Evolutionary conservation across 106 monocot genomes (phyloP).

Genomic region (Amphibolis antarctica): DNA sequence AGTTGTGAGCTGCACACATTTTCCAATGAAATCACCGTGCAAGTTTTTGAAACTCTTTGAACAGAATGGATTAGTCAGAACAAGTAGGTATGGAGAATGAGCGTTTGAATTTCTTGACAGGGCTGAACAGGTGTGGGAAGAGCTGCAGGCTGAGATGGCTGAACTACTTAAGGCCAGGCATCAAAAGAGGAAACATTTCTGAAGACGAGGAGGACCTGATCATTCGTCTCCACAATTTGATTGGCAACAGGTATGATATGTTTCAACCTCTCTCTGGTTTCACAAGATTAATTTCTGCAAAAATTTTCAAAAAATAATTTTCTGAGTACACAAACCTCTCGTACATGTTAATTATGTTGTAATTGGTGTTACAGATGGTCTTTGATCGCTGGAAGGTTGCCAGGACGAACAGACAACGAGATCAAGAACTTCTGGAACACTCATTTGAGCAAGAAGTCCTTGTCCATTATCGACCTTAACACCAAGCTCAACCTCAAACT

Average conservation of each 20-base stretch:
- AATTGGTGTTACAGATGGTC: constrained; percentile 9
- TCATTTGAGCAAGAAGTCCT: constrained; percentile 16
- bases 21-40: too few relatives aligned
- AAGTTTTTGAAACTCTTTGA: neutral
- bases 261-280: neutral
- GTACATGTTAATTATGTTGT: neutral
- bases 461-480: constrained; percentile 16
- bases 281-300: neutral
- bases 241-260: constrained; percentile 10
- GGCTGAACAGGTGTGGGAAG: constrained; percentile 21
- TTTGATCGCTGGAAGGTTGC: constrained; percentile 19
- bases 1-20: neutral
- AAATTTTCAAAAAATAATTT: neutral
- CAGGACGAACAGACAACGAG: constrained; percentile 14
- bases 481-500: constrained; percentile 1
- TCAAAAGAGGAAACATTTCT: constrained; percentile 18
- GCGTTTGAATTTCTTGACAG: neutral
- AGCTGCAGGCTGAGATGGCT: constrained; percentile 26
- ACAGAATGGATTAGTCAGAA: neutral
- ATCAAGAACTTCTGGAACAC: constrained; percentile 24
- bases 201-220: constrained; percentile 20
- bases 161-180: constrained; percentile 16
- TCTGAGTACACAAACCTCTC: neutral
- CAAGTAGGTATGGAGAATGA: neutral
- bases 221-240: constrained; percentile 18